Percentiles rank a stretch among this genome's conserved stretches.
Conservation (phyloP, 345 rosid species). For the Citrus mangshanensis region DNA sequence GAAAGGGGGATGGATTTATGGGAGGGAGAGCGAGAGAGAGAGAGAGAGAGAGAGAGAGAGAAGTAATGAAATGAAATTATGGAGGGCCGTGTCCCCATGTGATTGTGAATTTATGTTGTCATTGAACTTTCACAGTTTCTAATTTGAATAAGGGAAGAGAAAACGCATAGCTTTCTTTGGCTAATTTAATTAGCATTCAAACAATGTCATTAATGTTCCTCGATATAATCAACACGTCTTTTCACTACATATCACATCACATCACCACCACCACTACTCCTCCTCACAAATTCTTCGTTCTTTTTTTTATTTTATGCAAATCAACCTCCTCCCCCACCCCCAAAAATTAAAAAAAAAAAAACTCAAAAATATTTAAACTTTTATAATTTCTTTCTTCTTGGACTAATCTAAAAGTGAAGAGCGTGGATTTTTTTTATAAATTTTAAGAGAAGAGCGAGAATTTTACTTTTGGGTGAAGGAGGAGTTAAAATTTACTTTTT, state of each 20-base stretch:
- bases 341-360: not conserved
- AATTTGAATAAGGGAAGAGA: too few relatives aligned
- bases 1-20: too few relatives aligned
- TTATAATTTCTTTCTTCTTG: too few relatives aligned
- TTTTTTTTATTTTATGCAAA: not conserved
- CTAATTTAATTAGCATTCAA: not conserved
- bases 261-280: not conserved
- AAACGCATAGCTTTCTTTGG: not conserved
- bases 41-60: not conserved
- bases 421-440: too few relatives aligned
- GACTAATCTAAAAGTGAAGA: too few relatives aligned
- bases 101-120: not conserved
- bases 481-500: rapidly evolving
- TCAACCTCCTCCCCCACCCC: not conserved
- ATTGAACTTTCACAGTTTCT: not conserved
- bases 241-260: not conserved
- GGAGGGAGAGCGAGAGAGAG: too few relatives aligned
- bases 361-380: too few relatives aligned
- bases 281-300: not conserved
- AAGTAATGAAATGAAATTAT: not conserved
- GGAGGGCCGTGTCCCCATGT: not conserved
- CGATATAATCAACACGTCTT: not conserved
- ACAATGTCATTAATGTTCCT: slow-evolving; percentile 7
- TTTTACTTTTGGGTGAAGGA: too few relatives aligned
- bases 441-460: too few relatives aligned